Evolutionary conservation across 2,329 filamentous ascomycete genomes (phyloP).

Genomic region (Penicillium sp.): DNA sequence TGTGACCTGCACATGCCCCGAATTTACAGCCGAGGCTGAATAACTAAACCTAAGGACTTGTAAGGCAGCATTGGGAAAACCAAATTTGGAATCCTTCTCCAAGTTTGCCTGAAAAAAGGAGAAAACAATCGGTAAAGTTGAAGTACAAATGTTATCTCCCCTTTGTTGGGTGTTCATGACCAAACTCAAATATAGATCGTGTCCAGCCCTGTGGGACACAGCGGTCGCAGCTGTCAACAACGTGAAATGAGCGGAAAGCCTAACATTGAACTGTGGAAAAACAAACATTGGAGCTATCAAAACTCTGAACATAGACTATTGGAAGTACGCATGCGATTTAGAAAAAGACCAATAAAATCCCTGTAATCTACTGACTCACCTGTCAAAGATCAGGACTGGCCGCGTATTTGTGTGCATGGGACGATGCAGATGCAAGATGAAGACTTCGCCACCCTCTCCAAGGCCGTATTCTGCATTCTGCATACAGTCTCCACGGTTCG

Average conservation of each 20-base stretch:
- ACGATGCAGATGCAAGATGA: not conserved
- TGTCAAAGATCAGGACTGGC: not conserved
- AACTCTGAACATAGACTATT: not conserved
- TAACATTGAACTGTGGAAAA: not conserved
- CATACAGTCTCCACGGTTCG: not conserved
- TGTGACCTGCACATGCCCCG: too few relatives aligned
- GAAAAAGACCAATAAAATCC: not conserved
- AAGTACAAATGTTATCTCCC: not conserved
- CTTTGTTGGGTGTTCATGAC: not conserved
- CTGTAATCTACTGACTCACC: not conserved
- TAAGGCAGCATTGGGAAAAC: too few relatives aligned
- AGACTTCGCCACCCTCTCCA: not conserved
- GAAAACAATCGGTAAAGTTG: not conserved
- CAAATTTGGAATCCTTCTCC: too few relatives aligned
- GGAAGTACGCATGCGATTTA: not conserved
- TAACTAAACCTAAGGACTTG: too few relatives aligned
- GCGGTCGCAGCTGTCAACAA: not conserved
- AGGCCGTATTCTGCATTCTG: not conserved
- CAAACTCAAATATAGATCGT: conserved; percentile 1
- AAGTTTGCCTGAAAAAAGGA: too few relatives aligned
- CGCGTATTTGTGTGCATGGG: not conserved
- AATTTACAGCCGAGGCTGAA: too few relatives aligned
- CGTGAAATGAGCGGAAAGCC: not conserved
- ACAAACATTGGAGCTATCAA: not conserved
- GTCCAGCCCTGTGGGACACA: not conserved